Conservation (phyloP, 2,329 filamentous ascomycete genomes). For the Aspergillus sp. region DNA sequence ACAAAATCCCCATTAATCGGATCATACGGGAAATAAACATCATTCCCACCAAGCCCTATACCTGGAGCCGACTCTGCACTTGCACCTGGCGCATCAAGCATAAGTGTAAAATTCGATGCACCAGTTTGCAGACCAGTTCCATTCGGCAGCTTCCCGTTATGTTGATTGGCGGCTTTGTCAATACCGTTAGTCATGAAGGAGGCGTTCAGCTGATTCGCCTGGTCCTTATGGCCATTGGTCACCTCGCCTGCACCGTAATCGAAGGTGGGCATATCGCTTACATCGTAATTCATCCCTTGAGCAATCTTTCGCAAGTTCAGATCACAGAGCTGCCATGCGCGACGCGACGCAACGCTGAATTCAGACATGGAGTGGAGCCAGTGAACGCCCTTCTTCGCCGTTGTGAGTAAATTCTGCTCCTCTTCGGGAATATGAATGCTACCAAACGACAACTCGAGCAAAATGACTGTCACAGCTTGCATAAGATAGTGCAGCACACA, state of each 20-base stretch:
- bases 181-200: background rate
- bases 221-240: constrained; percentile 3
- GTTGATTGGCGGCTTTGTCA: background rate
- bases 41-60: constrained; percentile 5
- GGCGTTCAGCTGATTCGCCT: background rate
- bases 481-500: constrained; percentile 40
- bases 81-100: no score
- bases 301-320: constrained; percentile 28
- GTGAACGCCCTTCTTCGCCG: constrained; percentile 36
- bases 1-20: constrained; percentile 35
- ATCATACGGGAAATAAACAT: constrained; percentile 33
- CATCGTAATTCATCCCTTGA: constrained; percentile 28
- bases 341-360: constrained; percentile 31
- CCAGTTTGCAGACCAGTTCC: no score
- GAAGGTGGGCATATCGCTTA: constrained; percentile 27
- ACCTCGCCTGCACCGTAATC: constrained; percentile 10
- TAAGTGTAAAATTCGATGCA: no score
- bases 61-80: background rate
- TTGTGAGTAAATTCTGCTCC: constrained; percentile 28
- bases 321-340: constrained; percentile 39
- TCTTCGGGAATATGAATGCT: constrained; percentile 38
- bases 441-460: constrained; percentile 42
- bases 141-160: no score
- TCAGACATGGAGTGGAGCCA: constrained; percentile 39
- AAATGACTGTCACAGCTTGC: constrained; percentile 38